A percentile compares a stretch with the other conserved stretches of the same genome.
Conservation (phyloP, 2,329 filamentous ascomycete species). For the Aspergillus viridinutans region DNA sequence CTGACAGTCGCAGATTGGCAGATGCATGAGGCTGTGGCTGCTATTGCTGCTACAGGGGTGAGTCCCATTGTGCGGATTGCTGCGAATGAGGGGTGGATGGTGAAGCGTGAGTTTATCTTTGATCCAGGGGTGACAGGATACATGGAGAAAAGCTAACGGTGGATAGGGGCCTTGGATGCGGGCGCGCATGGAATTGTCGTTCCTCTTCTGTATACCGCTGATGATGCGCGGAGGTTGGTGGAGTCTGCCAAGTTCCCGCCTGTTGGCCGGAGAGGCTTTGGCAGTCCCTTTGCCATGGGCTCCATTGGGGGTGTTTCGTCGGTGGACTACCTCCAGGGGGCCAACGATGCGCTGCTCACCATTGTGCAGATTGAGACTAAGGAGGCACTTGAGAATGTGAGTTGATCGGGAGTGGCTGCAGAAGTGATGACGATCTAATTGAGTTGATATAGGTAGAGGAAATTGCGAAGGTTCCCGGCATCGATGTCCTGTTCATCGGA, state of each 20-base stretch:
- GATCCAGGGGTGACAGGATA: background rate
- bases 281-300: slow-evolving; percentile 51
- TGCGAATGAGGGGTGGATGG: slow-evolving; percentile 59
- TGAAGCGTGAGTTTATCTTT: slow-evolving; percentile 45
- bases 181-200: slow-evolving; percentile 58
- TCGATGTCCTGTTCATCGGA: slow-evolving; percentile 52
- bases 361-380: slow-evolving; percentile 45
- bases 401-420: background rate
- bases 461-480: slow-evolving; percentile 50
- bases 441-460: slow-evolving; percentile 35
- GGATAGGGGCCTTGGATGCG: slow-evolving; percentile 51
- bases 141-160: background rate
- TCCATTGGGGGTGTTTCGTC: slow-evolving; percentile 35
- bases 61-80: slow-evolving; percentile 48
- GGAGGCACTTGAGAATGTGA: slow-evolving; percentile 36
- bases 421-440: background rate
- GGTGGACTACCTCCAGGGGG: slow-evolving; percentile 50
- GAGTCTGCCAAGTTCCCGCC: slow-evolving; percentile 55
- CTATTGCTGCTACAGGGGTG: slow-evolving; percentile 39
- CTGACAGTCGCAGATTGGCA: slow-evolving; percentile 22
- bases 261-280: slow-evolving; percentile 52
- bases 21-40: slow-evolving; percentile 55
- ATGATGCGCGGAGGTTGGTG: slow-evolving; percentile 51
- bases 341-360: slow-evolving; percentile 51
- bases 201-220: slow-evolving; percentile 49